Evolutionary conservation across 2,329 filamentous ascomycete species (phyloP), one percentile per base, ranked within the genome.

Genomic region (Talaromyces rugulosus): DNA sequence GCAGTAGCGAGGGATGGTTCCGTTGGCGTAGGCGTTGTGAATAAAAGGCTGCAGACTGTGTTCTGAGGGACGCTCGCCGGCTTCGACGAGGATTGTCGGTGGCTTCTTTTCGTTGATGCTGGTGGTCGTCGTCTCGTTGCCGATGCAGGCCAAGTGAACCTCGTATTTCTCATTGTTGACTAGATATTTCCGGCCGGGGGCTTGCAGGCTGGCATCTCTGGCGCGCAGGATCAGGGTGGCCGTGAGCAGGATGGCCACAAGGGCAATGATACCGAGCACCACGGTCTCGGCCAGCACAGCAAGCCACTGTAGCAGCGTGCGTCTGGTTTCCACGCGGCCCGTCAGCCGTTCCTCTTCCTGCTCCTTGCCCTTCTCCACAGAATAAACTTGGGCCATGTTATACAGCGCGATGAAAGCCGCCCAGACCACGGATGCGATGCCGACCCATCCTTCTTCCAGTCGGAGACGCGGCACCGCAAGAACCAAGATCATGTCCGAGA

Each of bases 321-420:
- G 87, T 28, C 93, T 86, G 11, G 89, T 92, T 78, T 99, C 94
- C 33, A 89, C 85, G 14, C 94, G 89, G 11, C 95, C 95, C 0
- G 94, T 98, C 23, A 98, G 81, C 30, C 95, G 87, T 74, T 96
- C 89, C 73, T 99, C 95, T 74, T 98, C 95, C 70, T 97, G 92
- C 1, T 82, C 83, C 77, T 98, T 98, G 61, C 94, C 95, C 89
- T 92, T 96, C 70, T 89, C 85, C 8, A 99, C 95, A 4, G 90
- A 87, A 55, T 89, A 84, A 71, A 96, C 94, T 7, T 89, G 90
- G 8, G 89, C 70, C 23, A 97, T 81, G 28, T 89, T 89, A 87
- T 92, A 98, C 2, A 90, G 74, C 40, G 89, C 85, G 72, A 96
- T 91, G 53, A 95, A 66, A 2, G 92, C 81, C 18, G 91, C 90